Evolutionary conservation across 306 rosid species (phyloP), one percentile per base, ranked within the genome.

Genomic region (Bauhinia variegata): DNA sequence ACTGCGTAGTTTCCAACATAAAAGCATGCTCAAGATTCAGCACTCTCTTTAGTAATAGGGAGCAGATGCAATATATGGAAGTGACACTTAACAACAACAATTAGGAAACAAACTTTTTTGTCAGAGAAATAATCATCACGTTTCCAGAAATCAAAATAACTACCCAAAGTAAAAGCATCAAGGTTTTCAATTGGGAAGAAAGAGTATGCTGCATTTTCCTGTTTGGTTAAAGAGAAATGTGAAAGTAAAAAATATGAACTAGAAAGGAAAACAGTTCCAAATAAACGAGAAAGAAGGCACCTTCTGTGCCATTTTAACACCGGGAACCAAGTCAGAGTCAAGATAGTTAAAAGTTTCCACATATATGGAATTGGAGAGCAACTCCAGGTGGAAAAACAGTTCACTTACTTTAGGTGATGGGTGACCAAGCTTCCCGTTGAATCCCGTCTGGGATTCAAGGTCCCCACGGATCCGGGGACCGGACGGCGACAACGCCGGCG

Each of bases 391-490:
- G 39, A 41, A 17, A 67, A 62, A 38, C 49, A 7, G 55, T 63
- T 65, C 0, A 63, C 97, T 86, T 72, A 93, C 98, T 82, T 88
- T 86, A 1, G 97, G 97, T 6, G 97, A 88, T 6, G 95, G 81
- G 71, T 73, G 78, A 5, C 67, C 46, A 11, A 80, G 87, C 60
- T 92, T 92, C 47, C 70, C 79, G 53, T 64, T 55, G 12, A 70
- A 70, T 5, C 56, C 83, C 78, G 84, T 72, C 82, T 83, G 98
- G 12, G 96, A 79, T 74, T 89, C 95, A 2, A 88, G 70, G 55
- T 63, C 86, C 54, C 30, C 74, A 65, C 59, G 65, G 66, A 14
- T 71, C 75, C 74, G 84, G 87, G 58, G 67, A 43, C 36, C 73
- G 54, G 95, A 50, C 6, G 86, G 87, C 5, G 92, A 68, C 11